phyloP scores from a whole-genome alignment of 1,284 basidiomycete species.

The Anthracocystis panici-leucophaei region DNA sequence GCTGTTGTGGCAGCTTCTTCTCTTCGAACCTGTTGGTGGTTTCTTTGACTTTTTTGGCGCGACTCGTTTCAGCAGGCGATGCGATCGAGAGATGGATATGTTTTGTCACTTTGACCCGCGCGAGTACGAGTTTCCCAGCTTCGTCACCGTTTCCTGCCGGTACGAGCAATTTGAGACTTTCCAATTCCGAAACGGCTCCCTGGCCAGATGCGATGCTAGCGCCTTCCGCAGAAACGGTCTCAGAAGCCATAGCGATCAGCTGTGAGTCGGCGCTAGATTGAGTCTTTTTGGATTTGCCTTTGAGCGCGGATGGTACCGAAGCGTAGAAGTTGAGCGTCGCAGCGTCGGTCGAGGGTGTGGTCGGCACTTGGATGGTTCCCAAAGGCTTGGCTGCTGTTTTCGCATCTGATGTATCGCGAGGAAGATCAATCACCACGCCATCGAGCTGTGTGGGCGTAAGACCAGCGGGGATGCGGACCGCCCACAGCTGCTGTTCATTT shows the following conservation, averaged over 20 bases:
- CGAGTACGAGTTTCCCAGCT: slow-evolving; percentile 32
- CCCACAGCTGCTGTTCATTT: slow-evolving; percentile 42
- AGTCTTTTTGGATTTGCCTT: slow-evolving; percentile 28
- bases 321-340: slow-evolving; percentile 49
- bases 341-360: slow-evolving; percentile 6
- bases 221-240: slow-evolving; percentile 15
- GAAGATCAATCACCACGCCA: slow-evolving; percentile 40
- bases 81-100: slow-evolving; percentile 43
- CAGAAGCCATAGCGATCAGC: slow-evolving; percentile 57
- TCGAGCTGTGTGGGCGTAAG: slow-evolving; percentile 44
- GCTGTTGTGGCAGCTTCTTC: slow-evolving; percentile 51
- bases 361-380: slow-evolving; percentile 27
- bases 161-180: slow-evolving; percentile 43
- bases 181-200: slow-evolving; percentile 50
- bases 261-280: slow-evolving; percentile 43
- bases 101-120: slow-evolving; percentile 32
- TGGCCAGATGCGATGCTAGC: slow-evolving; percentile 23
- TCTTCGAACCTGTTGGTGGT: slow-evolving; percentile 23
- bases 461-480: slow-evolving; percentile 41
- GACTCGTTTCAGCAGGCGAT: slow-evolving; percentile 33
- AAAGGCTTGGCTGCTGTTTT: slow-evolving; percentile 20
- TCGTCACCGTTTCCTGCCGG: slow-evolving; percentile 31
- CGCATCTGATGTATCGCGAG: slow-evolving; percentile 20
- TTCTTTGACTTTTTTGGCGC: slow-evolving; percentile 19
- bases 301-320: slow-evolving; percentile 19